Evolutionary conservation across 192 early-diverging fungal species (phyloP), one percentile per base, ranked within the genome.

Genomic region (Entomortierella beljakovae): DNA sequence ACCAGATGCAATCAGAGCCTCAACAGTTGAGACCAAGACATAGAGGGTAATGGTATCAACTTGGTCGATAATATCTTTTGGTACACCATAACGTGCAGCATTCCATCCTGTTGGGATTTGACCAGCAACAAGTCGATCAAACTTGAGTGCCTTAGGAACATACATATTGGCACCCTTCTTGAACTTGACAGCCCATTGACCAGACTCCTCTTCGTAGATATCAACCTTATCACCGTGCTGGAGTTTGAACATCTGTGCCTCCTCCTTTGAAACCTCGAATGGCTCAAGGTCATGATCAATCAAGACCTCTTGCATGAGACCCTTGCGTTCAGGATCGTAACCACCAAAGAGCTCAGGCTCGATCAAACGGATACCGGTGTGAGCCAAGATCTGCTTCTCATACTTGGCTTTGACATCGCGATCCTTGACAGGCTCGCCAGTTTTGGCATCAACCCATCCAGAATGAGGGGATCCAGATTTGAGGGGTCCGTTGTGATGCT

Each of bases 91-190:
- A 49, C 93, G 92, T 61, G 87, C 87, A 61, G 96, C 94, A 64
- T 91, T 84, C 97, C 97, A 98, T 66, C 97, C 97, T 43, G 96
- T 96, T 13, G 97, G 97, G 64, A 97, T 90, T 71, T 97, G 96
- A 40, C 92, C 97, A 81, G 93, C 96, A 26, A 49, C 96, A 89
- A 86, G 38, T 16, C 96, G 92, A 83, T 95, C 93, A 72, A 96
- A 96, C 48, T 88, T 89, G 54, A 98, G 90, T 10, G 97, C 97
- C 87, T 97, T 97, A 82, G 95, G 96, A 31, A 98, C 87, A 84
- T 91, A 91, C 50, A 98, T 81, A 71, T 86, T 92, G 50, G 96
- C 93, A 59, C 95, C 95, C 89, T 95, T 96, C 65, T 89, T 89
- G 69, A 98, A 84, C 42, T 85, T 88, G 75, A 96, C 94, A 28